These are phyloP conservation scores for Phytophthora podocarpi DNA, from an alignment of 352 stramenopile genomes.

Conservation along the genomic window DNA sequence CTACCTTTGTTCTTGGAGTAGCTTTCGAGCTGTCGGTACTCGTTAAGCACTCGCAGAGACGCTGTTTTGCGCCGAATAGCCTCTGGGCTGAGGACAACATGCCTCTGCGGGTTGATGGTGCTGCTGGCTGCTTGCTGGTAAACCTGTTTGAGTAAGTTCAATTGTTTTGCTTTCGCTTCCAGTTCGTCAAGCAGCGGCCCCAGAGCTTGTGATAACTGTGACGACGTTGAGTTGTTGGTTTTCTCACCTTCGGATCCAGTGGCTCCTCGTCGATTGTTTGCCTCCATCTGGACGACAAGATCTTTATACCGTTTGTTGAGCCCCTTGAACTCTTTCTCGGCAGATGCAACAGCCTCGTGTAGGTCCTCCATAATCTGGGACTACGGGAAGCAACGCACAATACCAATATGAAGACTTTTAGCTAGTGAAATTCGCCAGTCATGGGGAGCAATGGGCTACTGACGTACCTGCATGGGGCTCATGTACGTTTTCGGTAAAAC, in stretches of 20 bases:
- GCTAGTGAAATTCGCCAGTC: neutral
- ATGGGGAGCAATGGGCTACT: constrained; percentile 9
- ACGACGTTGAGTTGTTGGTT: constrained; percentile 15
- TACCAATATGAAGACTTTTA: constrained; percentile 3
- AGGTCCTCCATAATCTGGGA: constrained; percentile 71
- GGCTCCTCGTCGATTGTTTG: constrained; percentile 19
- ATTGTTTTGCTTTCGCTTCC: constrained; percentile 67
- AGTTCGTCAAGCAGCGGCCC: constrained; percentile 60
- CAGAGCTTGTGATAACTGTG: constrained; percentile 51
- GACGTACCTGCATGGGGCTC: constrained; percentile 62
- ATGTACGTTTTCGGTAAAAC: constrained; percentile 38
- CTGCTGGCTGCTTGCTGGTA: constrained; percentile 59
- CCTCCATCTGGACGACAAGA: constrained; percentile 47
- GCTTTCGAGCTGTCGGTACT: constrained; percentile 68
- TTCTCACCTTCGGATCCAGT: constrained; percentile 6
- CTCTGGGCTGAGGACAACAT: constrained; percentile 58
- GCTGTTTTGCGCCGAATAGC: constrained; percentile 66
- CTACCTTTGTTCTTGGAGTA: constrained; percentile 45
- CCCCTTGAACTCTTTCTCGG: constrained; percentile 51
- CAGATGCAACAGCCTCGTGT: constrained; percentile 35
- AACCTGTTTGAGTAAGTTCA: constrained; percentile 72
- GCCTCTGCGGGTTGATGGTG: constrained; percentile 61
- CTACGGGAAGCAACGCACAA: constrained; percentile 19
- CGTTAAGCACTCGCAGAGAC: constrained; percentile 66
- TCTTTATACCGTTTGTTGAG: constrained; percentile 55